These are phyloP conservation scores for Bimuria novae-zelandiae DNA, from an alignment of 2,329 filamentous ascomycete genomes.

Conservation along the genomic window DNA sequence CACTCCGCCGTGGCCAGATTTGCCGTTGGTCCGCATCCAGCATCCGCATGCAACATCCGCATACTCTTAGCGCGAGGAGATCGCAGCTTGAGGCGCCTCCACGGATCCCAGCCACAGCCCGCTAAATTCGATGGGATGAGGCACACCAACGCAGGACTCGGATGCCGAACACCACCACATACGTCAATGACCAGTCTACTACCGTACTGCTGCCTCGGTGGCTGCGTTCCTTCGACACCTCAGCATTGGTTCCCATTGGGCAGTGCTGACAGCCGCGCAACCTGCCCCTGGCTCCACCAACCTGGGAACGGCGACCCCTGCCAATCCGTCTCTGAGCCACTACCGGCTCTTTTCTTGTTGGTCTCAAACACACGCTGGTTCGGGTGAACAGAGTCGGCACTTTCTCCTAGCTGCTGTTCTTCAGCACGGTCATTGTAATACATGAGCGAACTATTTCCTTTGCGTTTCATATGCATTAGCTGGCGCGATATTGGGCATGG, in stretches of 20 bases:
- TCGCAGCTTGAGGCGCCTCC: constrained; percentile 29
- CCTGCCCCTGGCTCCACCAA: constrained; percentile 13
- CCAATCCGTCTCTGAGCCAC: constrained; percentile 32
- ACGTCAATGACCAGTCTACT: constrained; percentile 13
- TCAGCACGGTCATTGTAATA: constrained; percentile 40
- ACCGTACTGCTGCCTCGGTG: constrained; percentile 19
- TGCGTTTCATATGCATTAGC: constrained; percentile 38
- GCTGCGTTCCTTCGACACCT: constrained; percentile 20
- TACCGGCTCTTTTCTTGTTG: constrained; percentile 26
- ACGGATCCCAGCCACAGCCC: constrained; percentile 22
- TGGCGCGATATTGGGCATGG: constrained; percentile 33
- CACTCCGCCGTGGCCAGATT: constrained; percentile 15
- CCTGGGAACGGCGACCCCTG: constrained; percentile 19
- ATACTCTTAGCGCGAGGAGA: constrained; percentile 31
- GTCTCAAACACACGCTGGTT: constrained; percentile 42
- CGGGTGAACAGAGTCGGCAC: constrained; percentile 40
- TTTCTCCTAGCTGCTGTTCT: constrained; percentile 32
- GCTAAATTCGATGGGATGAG: constrained; percentile 22
- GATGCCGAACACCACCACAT: constrained; percentile 18
- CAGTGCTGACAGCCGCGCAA: constrained; percentile 24
- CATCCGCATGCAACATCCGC: constrained; percentile 27
- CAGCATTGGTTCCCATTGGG: constrained; percentile 13
- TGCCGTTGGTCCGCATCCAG: constrained; percentile 28
- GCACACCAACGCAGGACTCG: constrained; percentile 21
- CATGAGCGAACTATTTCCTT: constrained; percentile 34